Conservation (phyloP, 2,329 filamentous ascomycete species). For the Penicillium brasilianum region DNA sequence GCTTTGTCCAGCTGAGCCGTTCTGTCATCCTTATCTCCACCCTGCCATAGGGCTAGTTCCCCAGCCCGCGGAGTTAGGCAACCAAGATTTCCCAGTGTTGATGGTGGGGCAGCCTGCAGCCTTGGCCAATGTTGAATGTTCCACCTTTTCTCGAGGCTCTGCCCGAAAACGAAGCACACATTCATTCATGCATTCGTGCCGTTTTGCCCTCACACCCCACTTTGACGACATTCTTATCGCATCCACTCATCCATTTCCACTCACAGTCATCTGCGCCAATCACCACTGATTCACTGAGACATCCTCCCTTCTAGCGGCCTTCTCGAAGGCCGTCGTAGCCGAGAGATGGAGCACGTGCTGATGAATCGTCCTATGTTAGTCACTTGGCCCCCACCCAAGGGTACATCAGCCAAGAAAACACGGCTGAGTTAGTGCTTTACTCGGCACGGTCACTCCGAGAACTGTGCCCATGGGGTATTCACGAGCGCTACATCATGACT, state of each 20-base stretch:
- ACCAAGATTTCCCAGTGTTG: slow-evolving; percentile 4
- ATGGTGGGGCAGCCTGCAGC: slow-evolving; percentile 9
- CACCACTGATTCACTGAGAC: slow-evolving; percentile 6
- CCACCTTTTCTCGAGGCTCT: slow-evolving; percentile 12
- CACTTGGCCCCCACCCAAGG: slow-evolving; percentile 10
- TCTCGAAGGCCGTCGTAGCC: slow-evolving; percentile 30
- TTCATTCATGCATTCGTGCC: slow-evolving; percentile 4
- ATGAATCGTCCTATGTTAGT: background rate
- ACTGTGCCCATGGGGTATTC: background rate
- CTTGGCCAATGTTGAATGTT: slow-evolving; percentile 9
- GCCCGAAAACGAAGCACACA: slow-evolving; percentile 5
- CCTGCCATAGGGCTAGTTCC: slow-evolving; percentile 4
- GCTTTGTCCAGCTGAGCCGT: background rate
- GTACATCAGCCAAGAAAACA: slow-evolving; percentile 14
- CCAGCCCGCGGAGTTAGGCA: slow-evolving; percentile 16
- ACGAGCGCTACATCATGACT: background rate
- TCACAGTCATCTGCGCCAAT: slow-evolving; percentile 16
- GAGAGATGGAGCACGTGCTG: slow-evolving; percentile 5
- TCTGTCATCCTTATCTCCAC: background rate
- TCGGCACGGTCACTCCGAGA: slow-evolving; percentile 19
- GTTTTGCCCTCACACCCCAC: background rate
- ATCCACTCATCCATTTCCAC: background rate
- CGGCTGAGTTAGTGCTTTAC: slow-evolving; percentile 9
- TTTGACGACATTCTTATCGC: background rate
- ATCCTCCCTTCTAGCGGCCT: slow-evolving; percentile 31